Conservation (phyloP, 169 alveolate species). For the Babesia bigemina region DNA sequence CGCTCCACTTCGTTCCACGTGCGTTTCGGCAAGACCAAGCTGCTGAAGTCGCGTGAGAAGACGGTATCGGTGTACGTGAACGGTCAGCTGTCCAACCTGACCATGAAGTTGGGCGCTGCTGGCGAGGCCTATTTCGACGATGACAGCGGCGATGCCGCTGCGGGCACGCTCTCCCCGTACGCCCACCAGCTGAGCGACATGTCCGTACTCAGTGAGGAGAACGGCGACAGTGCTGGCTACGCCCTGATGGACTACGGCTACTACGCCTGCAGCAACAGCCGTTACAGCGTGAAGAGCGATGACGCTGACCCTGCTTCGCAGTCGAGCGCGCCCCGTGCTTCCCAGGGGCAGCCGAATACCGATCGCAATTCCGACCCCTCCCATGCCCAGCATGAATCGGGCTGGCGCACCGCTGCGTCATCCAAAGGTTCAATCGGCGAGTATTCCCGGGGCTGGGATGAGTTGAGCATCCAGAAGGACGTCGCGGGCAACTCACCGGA, state of each 20-base stretch:
- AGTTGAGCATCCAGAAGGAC: not conserved
- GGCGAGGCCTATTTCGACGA: constrained; percentile 95
- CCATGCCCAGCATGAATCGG: not conserved
- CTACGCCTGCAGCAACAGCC: constrained; percentile 59
- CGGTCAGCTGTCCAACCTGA: constrained; percentile 86
- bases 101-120: constrained; percentile 94
- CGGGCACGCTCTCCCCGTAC: not conserved
- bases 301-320: not conserved
- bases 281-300: constrained; percentile 11
- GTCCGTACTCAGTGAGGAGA: constrained; percentile 5
- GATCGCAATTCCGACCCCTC: not conserved
- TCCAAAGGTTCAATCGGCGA: not conserved
- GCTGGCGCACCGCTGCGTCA: not conserved
- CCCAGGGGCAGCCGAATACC: not conserved
- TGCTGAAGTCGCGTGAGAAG: constrained; percentile 91
- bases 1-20: constrained; percentile 94
- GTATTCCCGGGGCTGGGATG: constrained; percentile 10
- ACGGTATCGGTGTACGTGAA: constrained; percentile 89
- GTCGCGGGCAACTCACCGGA: constrained; percentile 11
- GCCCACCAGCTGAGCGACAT: constrained; percentile 4
- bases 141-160: constrained; percentile 65
- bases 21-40: constrained; percentile 94
- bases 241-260: constrained; percentile 55
- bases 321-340: not conserved
- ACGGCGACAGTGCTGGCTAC: constrained; percentile 6